Evolutionary conservation across 2,329 filamentous ascomycete species (phyloP).

Genomic region (Talaromyces sp.): DNA sequence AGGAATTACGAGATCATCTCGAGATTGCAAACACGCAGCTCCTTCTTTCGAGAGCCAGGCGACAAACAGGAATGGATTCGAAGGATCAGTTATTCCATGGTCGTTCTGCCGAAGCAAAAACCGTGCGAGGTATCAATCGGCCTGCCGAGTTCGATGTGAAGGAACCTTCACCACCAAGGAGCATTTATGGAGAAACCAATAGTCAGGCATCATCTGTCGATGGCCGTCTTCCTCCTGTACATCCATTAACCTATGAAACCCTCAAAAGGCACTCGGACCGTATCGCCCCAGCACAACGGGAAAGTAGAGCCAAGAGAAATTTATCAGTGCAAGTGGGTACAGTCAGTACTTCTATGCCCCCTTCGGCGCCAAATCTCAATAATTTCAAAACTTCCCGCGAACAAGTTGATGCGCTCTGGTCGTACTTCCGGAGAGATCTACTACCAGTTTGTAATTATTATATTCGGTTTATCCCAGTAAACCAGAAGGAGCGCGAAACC

Average conservation of each 20-base stretch:
- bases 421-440: neutral
- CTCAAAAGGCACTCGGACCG: no score
- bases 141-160: neutral
- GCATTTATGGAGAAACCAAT: neutral
- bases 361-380: neutral
- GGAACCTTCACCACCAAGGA: neutral
- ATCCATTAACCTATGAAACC: no score
- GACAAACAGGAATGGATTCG: no score
- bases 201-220: neutral
- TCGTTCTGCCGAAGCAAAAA: neutral
- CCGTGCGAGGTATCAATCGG: no score
- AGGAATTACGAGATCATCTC: slow-evolving; percentile 54
- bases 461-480: neutral
- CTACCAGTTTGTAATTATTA: neutral
- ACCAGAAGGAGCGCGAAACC: neutral
- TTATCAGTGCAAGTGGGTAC: no score
- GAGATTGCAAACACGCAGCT: no score
- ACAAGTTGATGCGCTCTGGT: neutral
- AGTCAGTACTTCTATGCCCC: neutral
- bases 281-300: neutral
- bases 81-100: no score
- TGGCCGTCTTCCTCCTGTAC: no score
- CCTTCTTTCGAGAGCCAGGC: no score
- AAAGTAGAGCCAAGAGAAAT: neutral
- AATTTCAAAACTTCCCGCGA: neutral